Conservation (phyloP, 345 rosid genomes). For the Dipteronia dyeriana region DNA sequence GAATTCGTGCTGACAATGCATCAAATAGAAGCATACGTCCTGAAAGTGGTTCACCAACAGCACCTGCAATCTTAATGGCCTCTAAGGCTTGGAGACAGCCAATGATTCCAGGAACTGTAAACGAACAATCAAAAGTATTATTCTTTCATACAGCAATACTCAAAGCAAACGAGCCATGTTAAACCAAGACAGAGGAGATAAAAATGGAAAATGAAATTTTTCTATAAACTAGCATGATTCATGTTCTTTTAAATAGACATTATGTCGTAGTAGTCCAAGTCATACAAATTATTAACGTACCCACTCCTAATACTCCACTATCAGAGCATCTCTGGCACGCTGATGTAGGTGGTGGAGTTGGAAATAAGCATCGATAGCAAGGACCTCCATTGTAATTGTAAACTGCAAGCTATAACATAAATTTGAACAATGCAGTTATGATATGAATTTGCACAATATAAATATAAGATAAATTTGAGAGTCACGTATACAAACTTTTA, state of each 20-base stretch:
- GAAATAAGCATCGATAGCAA: conserved; percentile 85
- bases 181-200: background rate
- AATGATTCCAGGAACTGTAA: conserved; percentile 86
- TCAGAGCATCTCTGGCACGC: conserved; percentile 92
- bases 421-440: conserved; percentile 8
- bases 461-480: conserved; percentile 6
- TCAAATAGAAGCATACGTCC: conserved; percentile 91
- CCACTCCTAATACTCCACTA: conserved; percentile 89
- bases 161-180: background rate
- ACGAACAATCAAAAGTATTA: background rate
- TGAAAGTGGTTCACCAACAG: conserved; percentile 83
- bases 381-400: conserved; percentile 80
- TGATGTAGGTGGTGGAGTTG: conserved; percentile 77
- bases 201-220: background rate
- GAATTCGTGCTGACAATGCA: conserved; percentile 81
- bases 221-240: background rate
- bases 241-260: background rate
- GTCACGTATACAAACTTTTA: conserved; percentile 7
- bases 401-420: conserved; percentile 53
- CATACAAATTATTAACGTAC: conserved; percentile 35
- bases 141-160: background rate
- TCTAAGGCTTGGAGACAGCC: conserved; percentile 99
- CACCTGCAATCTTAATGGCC: conserved; percentile 84
- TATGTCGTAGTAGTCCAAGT: background rate
- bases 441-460: conserved; percentile 4